phyloP scores from a whole-genome alignment of 768 basidiomycete genomes.

The Termitomyces eurrhizus region DNA sequence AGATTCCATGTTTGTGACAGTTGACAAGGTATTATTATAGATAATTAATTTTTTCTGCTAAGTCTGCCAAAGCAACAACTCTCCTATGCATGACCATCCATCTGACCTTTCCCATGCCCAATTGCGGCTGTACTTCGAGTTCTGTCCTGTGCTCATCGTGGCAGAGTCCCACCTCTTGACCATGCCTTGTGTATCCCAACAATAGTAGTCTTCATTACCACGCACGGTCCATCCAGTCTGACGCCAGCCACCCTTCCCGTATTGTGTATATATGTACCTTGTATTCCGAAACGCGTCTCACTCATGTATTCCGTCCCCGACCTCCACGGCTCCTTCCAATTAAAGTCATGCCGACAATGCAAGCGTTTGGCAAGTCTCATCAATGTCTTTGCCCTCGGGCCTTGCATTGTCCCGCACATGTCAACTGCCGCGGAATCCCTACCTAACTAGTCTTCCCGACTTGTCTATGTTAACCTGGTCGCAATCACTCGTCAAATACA shows the following conservation, averaged over 20 bases:
- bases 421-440: not conserved
- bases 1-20: slow-evolving; percentile 41
- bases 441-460: not conserved
- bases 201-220: slow-evolving; percentile 1
- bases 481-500: not conserved
- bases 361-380: slow-evolving; percentile 6
- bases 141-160: slow-evolving; percentile 1
- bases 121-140: slow-evolving; percentile 10
- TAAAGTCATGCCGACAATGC: slow-evolving; percentile 8
- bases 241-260: slow-evolving; percentile 9
- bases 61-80: not conserved
- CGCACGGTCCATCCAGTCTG: slow-evolving; percentile 13
- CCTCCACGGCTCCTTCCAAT: slow-evolving; percentile 11
- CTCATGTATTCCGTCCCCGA: slow-evolving; percentile 4
- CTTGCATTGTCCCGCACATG: not conserved
- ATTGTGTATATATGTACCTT: slow-evolving; percentile 4
- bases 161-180: not conserved
- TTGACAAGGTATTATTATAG: slow-evolving; percentile 27
- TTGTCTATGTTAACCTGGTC: not conserved
- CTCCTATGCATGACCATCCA: slow-evolving; percentile 1
- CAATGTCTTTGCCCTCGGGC: slow-evolving; percentile 4
- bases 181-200: not conserved
- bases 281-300: slow-evolving; percentile 15
- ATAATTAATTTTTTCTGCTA: slow-evolving; percentile 11
- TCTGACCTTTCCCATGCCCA: slow-evolving; percentile 7